Base-by-base conservation (phyloP, 23 red algal species). In the Cyanidiococcus yangmingshanensis region DNA sequence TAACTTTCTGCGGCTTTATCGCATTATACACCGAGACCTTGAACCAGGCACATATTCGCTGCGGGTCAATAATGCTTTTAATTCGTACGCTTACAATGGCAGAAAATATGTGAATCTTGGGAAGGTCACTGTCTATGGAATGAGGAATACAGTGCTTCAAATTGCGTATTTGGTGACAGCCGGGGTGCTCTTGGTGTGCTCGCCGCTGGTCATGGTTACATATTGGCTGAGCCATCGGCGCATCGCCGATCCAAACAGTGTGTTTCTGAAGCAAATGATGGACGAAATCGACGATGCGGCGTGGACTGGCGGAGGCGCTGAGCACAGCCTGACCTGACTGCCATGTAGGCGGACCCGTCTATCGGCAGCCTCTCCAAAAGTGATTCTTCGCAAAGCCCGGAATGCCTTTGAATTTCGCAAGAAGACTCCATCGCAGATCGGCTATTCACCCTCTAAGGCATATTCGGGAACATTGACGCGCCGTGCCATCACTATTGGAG, bases 241-340 rank as follows among this genome's bases (percentile, higher is more conserved):
- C 16, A 71, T 71, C 27, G 63, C 63, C 7, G 63, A 71, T 35
- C 63, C 63, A 12, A 71, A 71, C 63, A 71, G 32, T 30, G 3
- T 7, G 7, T 32, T 71, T 29, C 27, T 71, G 63, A 71, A 71
- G 27, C n/a, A 71, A 29, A 25, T 71, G 16, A 71, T 71, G 63
- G 63, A 71, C 63, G 63, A 71, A 29, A 71, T 71, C 63, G 63
- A 71, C 63, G 63, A 71, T 35, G 32, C n/a, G 7, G n/a, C n/a
- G 32, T 71, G 63, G 63, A 71, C 50, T n/a, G 50, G n/a, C 16
- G 50, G 50, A n/a, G n/a, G n/a, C n/a, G n/a, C n/a, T n/a, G n/a
- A n/a, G n/a, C n/a, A n/a, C n/a, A n/a, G n/a, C n/a, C n/a, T n/a
- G n/a, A n/a, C n/a, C n/a, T n/a, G n/a, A n/a, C n/a, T n/a, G n/a